Evolutionary conservation across 139 green algal species (phyloP).

Genomic region (Chlorella sp.): DNA sequence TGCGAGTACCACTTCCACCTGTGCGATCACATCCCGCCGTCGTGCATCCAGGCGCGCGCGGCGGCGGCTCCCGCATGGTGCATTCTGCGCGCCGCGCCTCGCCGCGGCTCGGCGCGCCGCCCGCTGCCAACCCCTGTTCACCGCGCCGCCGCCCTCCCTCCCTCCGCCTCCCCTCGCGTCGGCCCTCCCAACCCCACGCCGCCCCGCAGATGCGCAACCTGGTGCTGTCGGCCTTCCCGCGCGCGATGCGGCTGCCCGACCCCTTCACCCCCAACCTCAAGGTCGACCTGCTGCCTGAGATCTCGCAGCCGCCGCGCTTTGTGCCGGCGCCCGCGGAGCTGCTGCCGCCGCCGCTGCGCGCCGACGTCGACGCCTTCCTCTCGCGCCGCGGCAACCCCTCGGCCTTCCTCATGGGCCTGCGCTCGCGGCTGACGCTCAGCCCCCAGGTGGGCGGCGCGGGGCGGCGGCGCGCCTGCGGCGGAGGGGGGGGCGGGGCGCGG

Average conservation of each 20-base stretch:
- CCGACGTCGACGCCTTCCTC: slow-evolving; percentile 73
- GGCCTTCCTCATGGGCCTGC: slow-evolving; percentile 66
- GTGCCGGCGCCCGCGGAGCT: slow-evolving; percentile 52
- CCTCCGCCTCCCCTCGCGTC: background rate
- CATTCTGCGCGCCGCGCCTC: too few species aligned
- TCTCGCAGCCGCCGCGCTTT: slow-evolving; percentile 76
- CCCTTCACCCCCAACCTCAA: slow-evolving; percentile 99
- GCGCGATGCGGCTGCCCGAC: slow-evolving; percentile 97
- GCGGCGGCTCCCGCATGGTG: background rate
- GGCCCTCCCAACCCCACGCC: background rate
- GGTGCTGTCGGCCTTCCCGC: slow-evolving; percentile 95
- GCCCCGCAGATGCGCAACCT: slow-evolving; percentile 91
- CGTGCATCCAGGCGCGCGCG: slow-evolving; percentile 81
- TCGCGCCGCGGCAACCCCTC: slow-evolving; percentile 11
- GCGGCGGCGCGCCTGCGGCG: background rate
- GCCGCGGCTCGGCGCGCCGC: background rate
- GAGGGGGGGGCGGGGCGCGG: too few species aligned
- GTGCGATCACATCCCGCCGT: slow-evolving; percentile 91
- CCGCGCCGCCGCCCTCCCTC: background rate
- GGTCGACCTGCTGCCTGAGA: slow-evolving; percentile 95
- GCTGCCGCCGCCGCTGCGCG: slow-evolving; percentile 58
- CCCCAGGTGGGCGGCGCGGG: slow-evolving; percentile 35
- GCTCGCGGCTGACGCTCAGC: slow-evolving; percentile 56
- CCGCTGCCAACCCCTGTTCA: background rate
- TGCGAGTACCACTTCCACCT: slow-evolving; percentile 96